These are phyloP conservation scores for Lipomyces starkeyi DNA, from an alignment of 805 yeast genomes.

Conservation along the genomic window DNA sequence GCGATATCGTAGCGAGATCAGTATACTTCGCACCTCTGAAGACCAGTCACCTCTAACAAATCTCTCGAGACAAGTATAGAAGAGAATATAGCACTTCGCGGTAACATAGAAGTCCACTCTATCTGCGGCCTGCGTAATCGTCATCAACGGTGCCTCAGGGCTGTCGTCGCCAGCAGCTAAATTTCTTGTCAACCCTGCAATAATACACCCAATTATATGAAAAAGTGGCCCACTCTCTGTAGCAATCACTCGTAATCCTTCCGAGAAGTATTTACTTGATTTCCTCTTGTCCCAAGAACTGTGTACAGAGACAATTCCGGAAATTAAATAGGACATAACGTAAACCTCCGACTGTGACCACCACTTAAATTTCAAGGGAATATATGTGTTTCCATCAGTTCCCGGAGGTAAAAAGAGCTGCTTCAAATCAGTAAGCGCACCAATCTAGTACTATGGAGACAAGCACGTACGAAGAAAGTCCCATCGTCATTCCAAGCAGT, in stretches of 20 bases:
- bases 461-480: constrained; percentile 10
- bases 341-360: constrained; percentile 29
- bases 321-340: constrained; percentile 22
- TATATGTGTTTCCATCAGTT: background rate
- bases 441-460: background rate
- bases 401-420: constrained; percentile 22
- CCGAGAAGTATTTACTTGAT: constrained; percentile 18
- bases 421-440: background rate
- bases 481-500: constrained; percentile 32
- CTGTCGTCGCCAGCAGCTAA: background rate
- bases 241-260: constrained; percentile 19
- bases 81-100: constrained; percentile 6
- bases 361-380: constrained; percentile 33
- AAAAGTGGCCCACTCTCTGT: constrained; percentile 9
- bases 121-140: constrained; percentile 19
- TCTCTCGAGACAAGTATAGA: constrained; percentile 28
- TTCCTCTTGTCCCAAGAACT: constrained; percentile 16
- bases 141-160: constrained; percentile 11
- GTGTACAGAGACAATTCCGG: constrained; percentile 22
- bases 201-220: background rate
- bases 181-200: background rate
- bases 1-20: background rate
- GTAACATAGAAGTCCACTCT: constrained; percentile 14
- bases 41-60: constrained; percentile 29
- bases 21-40: constrained; percentile 1